phyloP scores from a whole-genome alignment of 2,329 filamentous ascomycete species.

The Malbranchea cinnamomea region DNA sequence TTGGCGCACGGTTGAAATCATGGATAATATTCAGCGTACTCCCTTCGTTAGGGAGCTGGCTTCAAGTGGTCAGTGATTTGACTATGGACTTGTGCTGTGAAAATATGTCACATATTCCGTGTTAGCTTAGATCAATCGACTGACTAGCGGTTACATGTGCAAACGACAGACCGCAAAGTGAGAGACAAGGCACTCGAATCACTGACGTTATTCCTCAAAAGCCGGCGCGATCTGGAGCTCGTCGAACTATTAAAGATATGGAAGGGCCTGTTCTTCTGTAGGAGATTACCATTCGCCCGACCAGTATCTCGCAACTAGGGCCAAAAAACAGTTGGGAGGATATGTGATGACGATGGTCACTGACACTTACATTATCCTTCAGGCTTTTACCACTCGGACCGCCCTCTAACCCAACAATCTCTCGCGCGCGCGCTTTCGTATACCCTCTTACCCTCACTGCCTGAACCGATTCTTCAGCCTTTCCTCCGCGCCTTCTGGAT shows the following conservation, averaged over 20 bases:
- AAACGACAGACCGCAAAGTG: constrained; percentile 51
- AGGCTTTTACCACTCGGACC: constrained; percentile 87
- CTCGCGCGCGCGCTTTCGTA: constrained; percentile 64
- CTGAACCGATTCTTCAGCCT: constrained; percentile 28
- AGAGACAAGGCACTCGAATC: constrained; percentile 64
- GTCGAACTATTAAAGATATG: constrained; percentile 75
- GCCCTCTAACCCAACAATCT: constrained; percentile 70
- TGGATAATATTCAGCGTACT: constrained; percentile 34
- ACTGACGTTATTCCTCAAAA: constrained; percentile 61
- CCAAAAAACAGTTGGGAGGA: background rate
- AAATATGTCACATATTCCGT: constrained; percentile 10
- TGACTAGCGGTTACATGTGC: constrained; percentile 6
- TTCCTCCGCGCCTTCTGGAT: constrained; percentile 55
- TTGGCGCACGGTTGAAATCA: too few species aligned
- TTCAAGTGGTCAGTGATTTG: constrained; percentile 54
- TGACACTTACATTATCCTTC: too few species aligned
- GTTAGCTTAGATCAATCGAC: constrained; percentile 8
- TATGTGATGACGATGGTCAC: background rate
- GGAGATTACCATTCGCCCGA: constrained; percentile 10
- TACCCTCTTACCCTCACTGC: constrained; percentile 46
- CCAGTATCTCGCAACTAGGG: background rate
- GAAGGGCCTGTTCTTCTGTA: constrained; percentile 84
- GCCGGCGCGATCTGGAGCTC: constrained; percentile 44
- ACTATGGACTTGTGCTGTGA: constrained; percentile 4
- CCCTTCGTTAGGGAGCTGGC: constrained; percentile 74